phyloP scores from a whole-genome alignment of 148 eudicot species.

The Beta vulgaris region DNA sequence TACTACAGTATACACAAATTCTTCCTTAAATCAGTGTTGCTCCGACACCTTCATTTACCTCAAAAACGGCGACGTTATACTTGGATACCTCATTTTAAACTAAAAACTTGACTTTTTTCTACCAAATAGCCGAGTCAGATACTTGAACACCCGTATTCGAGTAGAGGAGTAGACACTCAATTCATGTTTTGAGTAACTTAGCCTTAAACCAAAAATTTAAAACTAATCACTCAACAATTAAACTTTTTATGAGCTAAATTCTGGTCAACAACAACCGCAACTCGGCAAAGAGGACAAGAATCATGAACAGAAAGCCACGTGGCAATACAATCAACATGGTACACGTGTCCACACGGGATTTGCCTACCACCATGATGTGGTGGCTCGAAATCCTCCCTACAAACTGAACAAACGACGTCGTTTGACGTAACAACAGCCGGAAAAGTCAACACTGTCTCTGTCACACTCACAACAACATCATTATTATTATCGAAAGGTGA shows the following conservation, averaged over 20 bases:
- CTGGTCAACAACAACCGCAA: slow-evolving; percentile 26
- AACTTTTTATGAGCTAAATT: slow-evolving; percentile 1
- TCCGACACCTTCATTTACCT: too few species aligned
- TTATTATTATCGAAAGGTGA: slow-evolving; percentile 7
- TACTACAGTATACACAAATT: too few species aligned
- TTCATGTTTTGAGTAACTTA: too few species aligned
- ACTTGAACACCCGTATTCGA: too few species aligned
- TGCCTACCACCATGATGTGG: slow-evolving; percentile 19
- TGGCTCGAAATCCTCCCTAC: slow-evolving; percentile 21
- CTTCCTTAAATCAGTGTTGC: too few species aligned
- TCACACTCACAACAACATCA: background rate
- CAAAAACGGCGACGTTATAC: too few species aligned
- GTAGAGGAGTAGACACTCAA: too few species aligned
- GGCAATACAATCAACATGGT: slow-evolving; percentile 30
- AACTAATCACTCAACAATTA: background rate
- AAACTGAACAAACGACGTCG: slow-evolving; percentile 26
- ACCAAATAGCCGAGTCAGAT: too few species aligned
- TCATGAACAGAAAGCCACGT: slow-evolving; percentile 30
- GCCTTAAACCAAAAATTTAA: background rate
- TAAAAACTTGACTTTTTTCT: too few species aligned
- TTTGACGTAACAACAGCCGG: slow-evolving; percentile 8
- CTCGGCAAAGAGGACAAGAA: slow-evolving; percentile 30
- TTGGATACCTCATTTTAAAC: too few species aligned
- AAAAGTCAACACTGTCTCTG: background rate
- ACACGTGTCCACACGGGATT: slow-evolving; percentile 37